phyloP scores from a whole-genome alignment of 305 asterid genomes.

The Caryopteris hybrid region DNA sequence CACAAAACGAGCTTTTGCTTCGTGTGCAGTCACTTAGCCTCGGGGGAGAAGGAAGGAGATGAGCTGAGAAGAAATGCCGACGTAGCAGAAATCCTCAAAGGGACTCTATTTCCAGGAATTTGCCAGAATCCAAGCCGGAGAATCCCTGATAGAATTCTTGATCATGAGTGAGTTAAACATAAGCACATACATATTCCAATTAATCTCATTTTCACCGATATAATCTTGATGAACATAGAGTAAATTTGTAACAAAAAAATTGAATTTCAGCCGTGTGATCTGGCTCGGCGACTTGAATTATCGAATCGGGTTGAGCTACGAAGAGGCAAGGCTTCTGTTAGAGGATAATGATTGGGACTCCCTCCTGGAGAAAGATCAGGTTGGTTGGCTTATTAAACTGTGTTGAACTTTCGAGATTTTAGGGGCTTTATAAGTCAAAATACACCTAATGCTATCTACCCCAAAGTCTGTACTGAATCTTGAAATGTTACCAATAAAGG shows the following conservation, averaged over 20 bases:
- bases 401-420: constrained; percentile 15
- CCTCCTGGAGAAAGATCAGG: constrained; percentile 85
- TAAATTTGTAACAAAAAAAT: neutral
- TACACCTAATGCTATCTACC: constrained; percentile 6
- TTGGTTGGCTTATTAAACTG: constrained; percentile 18
- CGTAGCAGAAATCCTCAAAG: constrained; percentile 68
- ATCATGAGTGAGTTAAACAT: constrained; percentile 82
- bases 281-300: constrained; percentile 97
- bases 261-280: constrained; percentile 56
- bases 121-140: constrained; percentile 48
- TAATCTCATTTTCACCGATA: neutral
- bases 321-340: constrained; percentile 55
- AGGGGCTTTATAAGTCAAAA: no score
- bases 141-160: constrained; percentile 52
- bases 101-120: constrained; percentile 44
- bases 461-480: neutral
- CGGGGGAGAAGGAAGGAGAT: constrained; percentile 94
- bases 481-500: constrained; percentile 2
- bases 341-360: constrained; percentile 87
- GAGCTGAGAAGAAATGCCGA: constrained; percentile 73
- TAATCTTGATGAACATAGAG: neutral
- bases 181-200: no score
- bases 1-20: constrained; percentile 85
- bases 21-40: constrained; percentile 87
- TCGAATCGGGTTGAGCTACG: constrained; percentile 73